A percentile compares a stretch with the other conserved stretches of the same genome.
Conservation (phyloP, 495 filamentous ascomycete species). For the Eremomyces bilateralis region DNA sequence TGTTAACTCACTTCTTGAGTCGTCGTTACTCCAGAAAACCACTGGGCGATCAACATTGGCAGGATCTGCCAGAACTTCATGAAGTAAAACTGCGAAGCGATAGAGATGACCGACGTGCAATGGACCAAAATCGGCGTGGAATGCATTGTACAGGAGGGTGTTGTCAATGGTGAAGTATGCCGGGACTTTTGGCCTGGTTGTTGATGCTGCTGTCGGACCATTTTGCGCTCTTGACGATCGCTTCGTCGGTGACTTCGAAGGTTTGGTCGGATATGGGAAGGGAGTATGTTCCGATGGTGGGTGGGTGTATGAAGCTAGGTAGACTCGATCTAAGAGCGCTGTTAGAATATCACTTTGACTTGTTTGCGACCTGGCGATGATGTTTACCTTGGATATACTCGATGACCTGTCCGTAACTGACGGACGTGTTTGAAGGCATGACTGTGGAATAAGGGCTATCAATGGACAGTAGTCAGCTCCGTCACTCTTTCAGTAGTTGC, state of each 20-base stretch:
- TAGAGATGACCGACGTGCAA: conserved; percentile 94
- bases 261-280: conserved; percentile 58
- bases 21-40: conserved; percentile 83
- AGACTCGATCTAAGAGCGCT: conserved; percentile 53
- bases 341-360: neutral
- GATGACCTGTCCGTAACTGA: conserved; percentile 47
- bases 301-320: conserved; percentile 78
- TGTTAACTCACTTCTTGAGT: conserved; percentile 53
- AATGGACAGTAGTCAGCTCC: too few relatives aligned
- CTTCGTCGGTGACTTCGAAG: conserved; percentile 48
- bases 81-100: conserved; percentile 81
- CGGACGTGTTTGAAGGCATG: conserved; percentile 15
- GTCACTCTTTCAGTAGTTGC: too few relatives aligned
- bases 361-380: neutral
- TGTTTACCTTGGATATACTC: conserved; percentile 54
- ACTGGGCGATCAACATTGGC: conserved; percentile 65
- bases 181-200: conserved; percentile 35
- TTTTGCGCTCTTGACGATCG: conserved; percentile 44
- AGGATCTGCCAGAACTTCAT: conserved; percentile 79
- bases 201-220: conserved; percentile 24
- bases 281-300: conserved; percentile 56
- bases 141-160: conserved; percentile 84
- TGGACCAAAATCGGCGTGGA: conserved; percentile 95
- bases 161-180: conserved; percentile 95
- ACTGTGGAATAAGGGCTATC: too few relatives aligned